Base-by-base conservation (phyloP, 352 stramenopile species). In the Phytopythium litorale region DNA sequence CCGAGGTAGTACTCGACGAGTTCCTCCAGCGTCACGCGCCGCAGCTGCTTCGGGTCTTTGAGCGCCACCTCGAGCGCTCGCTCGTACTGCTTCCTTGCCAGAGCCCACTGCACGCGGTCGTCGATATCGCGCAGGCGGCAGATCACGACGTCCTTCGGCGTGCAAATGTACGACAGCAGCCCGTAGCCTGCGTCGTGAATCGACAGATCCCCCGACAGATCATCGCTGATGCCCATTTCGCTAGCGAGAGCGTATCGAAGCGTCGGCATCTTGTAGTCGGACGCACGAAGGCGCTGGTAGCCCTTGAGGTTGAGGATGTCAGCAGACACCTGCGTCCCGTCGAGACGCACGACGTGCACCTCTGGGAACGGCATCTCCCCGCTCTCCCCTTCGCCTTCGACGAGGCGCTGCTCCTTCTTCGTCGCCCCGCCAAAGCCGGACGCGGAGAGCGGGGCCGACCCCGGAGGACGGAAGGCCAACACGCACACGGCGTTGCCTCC, bases 301-400 rank as follows among this genome's bases (percentile, higher is more conserved):
- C 83, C 81, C 58, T 81, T 80, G 18, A 94, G 66, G 50, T 89
- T 85, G 19, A 94, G 45, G 25, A 92, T 79, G 59, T 92, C 86
- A 1, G 84, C 83, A 21, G 81, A 92, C n/a, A 98, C 80, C 60
- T 88, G 72, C 30, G 89, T 90, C 4, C 94, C 95, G 60, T 94
- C 68, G 1, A 97, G 59, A 30, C 96, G 88, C 2, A 96, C 92
- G 30, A 98, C 83, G 54, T 94, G 86, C 28, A 94, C 72, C 55
- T 94, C 86, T 37, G 86, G 86, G 56, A 89, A 91, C 16, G 86
- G 83, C 68, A 91, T 91, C 60, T 91, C 81, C 0, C 67, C 79
- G 0, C 68, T 75, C 32, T 91, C 81, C 0, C 81, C 85, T 75
- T 94, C 85, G 1, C 85, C 85, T 66, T 89, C 79, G 32, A 92